Evolutionary conservation across 257 asterid genomes (phyloP), one percentile per base, ranked within the genome.

Genomic region (Solanum bukasovii): DNA sequence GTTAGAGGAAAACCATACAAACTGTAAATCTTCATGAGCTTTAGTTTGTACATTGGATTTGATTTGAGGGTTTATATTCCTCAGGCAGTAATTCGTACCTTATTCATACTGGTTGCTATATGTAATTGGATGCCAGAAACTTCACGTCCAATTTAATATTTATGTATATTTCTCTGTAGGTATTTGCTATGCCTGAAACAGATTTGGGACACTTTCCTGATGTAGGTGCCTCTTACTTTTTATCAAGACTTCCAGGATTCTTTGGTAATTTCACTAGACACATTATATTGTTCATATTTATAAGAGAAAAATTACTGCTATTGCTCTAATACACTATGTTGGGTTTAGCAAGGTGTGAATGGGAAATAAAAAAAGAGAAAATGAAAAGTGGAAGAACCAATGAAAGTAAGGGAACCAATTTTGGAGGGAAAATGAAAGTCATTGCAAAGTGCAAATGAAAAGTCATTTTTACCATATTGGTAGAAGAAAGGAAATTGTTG

Each of bases 111-210:
- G 13, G 52, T 85, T 87, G 21, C 61, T 13, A 44, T 68, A 83
- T 78, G 7, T 63, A 44, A 79, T 74, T 25, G 7, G 31, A 13
- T 65, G 33, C 34, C 9, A 63, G 8, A 33, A 71, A 40, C 87
- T 63, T 65, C 68, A 46, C 21, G 25, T 40, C 25, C 81, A 71
- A 65, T 74, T 29, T 67, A 75, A 65, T 83, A 2, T 90, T 89
- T 82, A 9, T 65, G 1, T 65, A n/a, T 65, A 1, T 65, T 63
- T 65, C 33, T 89, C 71, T 91, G 94, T 94, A 97, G 98, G 95
- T 94, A 91, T 97, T 94, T 89, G 97, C 99, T 21, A 96, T 97
- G 99, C 98, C 99, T 85, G 98, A 97, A 94, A 96, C 99, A 37
- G 93, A 94, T 33, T 88, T 97, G 90, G 99, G 99, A 77, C 96